These are phyloP conservation scores for Gypsophila paniculata DNA, from an alignment of 179 eudicot genomes.

Conservation along the genomic window DNA sequence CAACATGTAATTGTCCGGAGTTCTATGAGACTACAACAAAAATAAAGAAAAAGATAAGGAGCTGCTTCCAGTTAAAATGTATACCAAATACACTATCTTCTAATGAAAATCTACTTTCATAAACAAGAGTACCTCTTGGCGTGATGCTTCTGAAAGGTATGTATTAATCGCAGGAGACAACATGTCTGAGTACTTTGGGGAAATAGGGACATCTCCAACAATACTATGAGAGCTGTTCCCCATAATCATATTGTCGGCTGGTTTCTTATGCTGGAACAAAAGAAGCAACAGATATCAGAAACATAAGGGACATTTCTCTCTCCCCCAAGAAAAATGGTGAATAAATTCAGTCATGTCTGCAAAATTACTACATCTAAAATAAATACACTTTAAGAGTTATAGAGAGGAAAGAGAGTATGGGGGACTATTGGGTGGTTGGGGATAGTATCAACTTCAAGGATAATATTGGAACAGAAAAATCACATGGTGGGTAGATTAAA, in stretches of 20 bases:
- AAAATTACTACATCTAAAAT: background rate
- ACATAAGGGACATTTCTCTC: background rate
- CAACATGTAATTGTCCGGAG: constrained; percentile 92
- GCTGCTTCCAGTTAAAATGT: constrained; percentile 12
- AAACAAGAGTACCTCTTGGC: constrained; percentile 65
- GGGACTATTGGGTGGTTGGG: background rate
- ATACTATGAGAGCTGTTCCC: constrained; percentile 83
- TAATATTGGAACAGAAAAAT: background rate
- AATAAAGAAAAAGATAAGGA: constrained; percentile 2
- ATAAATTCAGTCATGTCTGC: background rate
- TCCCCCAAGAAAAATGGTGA: background rate
- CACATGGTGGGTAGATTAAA: background rate
- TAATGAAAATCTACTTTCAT: background rate
- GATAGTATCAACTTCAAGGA: background rate
- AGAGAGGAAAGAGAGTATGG: background rate
- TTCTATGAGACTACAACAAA: constrained; percentile 72
- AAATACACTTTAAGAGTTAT: background rate
- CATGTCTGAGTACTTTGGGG: constrained; percentile 93
- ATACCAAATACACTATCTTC: background rate
- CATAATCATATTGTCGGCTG: constrained; percentile 76
- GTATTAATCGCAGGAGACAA: constrained; percentile 96
- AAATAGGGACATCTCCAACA: constrained; percentile 62
- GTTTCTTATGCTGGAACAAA: constrained; percentile 75
- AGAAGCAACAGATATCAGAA: background rate
- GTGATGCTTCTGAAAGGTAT: constrained; percentile 87